phyloP scores from a whole-genome alignment of 106 monocot genomes.

The Platanthera guangdongensis region DNA sequence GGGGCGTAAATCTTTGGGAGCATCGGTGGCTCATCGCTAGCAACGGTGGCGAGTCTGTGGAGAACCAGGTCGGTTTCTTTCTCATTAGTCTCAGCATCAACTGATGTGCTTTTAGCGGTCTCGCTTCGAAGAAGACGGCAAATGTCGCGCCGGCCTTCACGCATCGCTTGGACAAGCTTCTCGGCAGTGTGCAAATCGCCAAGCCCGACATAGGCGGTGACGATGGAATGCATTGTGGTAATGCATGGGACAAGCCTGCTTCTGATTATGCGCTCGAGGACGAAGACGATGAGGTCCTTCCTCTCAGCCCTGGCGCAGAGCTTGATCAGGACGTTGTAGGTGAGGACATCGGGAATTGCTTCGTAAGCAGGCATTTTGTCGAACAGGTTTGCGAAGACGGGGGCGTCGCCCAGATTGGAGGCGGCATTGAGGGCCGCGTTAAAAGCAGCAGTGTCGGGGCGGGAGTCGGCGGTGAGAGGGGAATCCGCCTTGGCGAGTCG shows the following conservation, averaged over 20 bases:
- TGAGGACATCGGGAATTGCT: slow-evolving; percentile 52
- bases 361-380: slow-evolving; percentile 58
- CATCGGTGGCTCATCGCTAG: slow-evolving; percentile 16
- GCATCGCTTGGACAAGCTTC: slow-evolving; percentile 74
- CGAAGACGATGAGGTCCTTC: slow-evolving; percentile 50
- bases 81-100: slow-evolving; percentile 7
- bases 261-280: slow-evolving; percentile 39
- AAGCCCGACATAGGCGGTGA: slow-evolving; percentile 78
- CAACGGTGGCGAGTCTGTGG: slow-evolving; percentile 27
- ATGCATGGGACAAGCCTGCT: slow-evolving; percentile 42
- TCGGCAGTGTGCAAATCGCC: slow-evolving; percentile 64
- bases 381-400: slow-evolving; percentile 47
- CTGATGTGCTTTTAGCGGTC: neutral
- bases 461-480: slow-evolving; percentile 23
- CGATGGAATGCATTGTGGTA: slow-evolving; percentile 74
- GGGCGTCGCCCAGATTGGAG: slow-evolving; percentile 67
- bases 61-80: slow-evolving; percentile 11
- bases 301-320: slow-evolving; percentile 67
- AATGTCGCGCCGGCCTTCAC: slow-evolving; percentile 55
- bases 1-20: slow-evolving; percentile 58
- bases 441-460: slow-evolving; percentile 76
- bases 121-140: slow-evolving; percentile 31
- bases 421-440: slow-evolving; percentile 78
- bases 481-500: slow-evolving; percentile 24
- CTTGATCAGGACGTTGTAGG: slow-evolving; percentile 78